Percentiles rank a stretch among this genome's conserved stretches.
These are phyloP conservation scores for Lepraria neglecta DNA, from an alignment of 495 filamentous ascomycete species.

Conservation along the genomic window DNA sequence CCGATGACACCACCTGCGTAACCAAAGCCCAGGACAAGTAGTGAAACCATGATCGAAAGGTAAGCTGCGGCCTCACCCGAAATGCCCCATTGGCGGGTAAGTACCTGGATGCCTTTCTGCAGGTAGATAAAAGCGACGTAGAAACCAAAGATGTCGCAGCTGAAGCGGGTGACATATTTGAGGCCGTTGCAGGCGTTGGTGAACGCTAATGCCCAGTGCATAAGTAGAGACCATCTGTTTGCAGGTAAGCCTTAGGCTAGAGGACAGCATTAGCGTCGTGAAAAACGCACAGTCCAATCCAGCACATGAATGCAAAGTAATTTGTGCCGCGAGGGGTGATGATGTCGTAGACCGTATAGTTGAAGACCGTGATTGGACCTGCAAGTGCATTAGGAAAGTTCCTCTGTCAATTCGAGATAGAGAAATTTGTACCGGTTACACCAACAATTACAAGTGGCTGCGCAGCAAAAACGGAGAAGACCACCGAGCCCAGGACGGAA, in stretches of 20 bases:
- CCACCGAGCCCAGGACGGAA: slow-evolving; percentile 69
- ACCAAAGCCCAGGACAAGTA: slow-evolving; percentile 65
- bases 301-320: slow-evolving; percentile 78
- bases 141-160: slow-evolving; percentile 82
- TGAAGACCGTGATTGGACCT: slow-evolving; percentile 81
- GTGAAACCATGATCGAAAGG: slow-evolving; percentile 63
- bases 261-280: not conserved
- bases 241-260: slow-evolving; percentile 16
- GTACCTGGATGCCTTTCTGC: slow-evolving; percentile 75
- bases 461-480: slow-evolving; percentile 67
- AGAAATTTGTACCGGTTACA: slow-evolving; percentile 58
- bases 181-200: slow-evolving; percentile 76
- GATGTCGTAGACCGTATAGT: slow-evolving; percentile 83
- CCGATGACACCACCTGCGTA: slow-evolving; percentile 68
- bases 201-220: slow-evolving; percentile 73
- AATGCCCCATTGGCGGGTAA: slow-evolving; percentile 55
- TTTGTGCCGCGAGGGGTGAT: slow-evolving; percentile 61
- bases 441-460: slow-evolving; percentile 85
- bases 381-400: slow-evolving; percentile 6
- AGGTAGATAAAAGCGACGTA: slow-evolving; percentile 85
- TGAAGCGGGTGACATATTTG: slow-evolving; percentile 75
- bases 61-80: slow-evolving; percentile 59
- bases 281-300: slow-evolving; percentile 62
- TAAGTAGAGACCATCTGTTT: slow-evolving; percentile 63
- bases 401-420: not conserved